Evolutionary conservation across 2,329 filamentous ascomycete genomes (phyloP), one percentile per base, ranked within the genome.

Genomic region (Parascedosporium putredinis): DNA sequence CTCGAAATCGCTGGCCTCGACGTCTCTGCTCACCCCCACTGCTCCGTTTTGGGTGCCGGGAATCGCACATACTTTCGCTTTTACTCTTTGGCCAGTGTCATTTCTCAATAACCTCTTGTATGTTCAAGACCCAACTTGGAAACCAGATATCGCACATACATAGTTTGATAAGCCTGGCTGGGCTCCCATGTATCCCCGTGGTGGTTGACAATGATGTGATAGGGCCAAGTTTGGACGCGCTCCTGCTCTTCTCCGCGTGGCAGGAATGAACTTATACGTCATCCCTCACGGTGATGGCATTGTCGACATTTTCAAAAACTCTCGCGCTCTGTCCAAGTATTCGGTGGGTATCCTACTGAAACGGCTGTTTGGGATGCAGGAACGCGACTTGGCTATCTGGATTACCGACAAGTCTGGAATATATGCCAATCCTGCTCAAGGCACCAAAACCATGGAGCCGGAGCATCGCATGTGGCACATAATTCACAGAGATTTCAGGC

Each of bases 311-410:
- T 47, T 47, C 45, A 47, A 16, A 31, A 36, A 34, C 31, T 47
- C 45, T 5, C 27, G 31, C 8, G 10, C 12, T 18, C n/a, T 47
- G 45, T 47, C 45, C n/a, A 47, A 47, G 45, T 33, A 47, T 31
- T 18, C 8, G 4, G 22, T 47, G 9, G 45, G 45, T 2, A 25
- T 47, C 31, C 27, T 47, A 31, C 27, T 47, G 12, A 47, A 47
- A 20, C 45, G 45, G 29, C 27, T 36, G 31, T 47, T 47, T 22
- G 27, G 45, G 29, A 47, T 47, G 45, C 16, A 22, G 3, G 45
- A 47, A 22, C 29, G 16, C 6, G 45, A 46, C 12, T 14, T 47
- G 10, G 45, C n/a, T 22, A n/a, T 47, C 18, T 47, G 45, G 45
- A 22, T 12, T 5, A 18, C 27, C 1, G 45, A 36, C 31, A 25